Evolutionary conservation across 2,329 filamentous ascomycete genomes (phyloP).

Genomic region (Clarireedia monteithiana): DNA sequence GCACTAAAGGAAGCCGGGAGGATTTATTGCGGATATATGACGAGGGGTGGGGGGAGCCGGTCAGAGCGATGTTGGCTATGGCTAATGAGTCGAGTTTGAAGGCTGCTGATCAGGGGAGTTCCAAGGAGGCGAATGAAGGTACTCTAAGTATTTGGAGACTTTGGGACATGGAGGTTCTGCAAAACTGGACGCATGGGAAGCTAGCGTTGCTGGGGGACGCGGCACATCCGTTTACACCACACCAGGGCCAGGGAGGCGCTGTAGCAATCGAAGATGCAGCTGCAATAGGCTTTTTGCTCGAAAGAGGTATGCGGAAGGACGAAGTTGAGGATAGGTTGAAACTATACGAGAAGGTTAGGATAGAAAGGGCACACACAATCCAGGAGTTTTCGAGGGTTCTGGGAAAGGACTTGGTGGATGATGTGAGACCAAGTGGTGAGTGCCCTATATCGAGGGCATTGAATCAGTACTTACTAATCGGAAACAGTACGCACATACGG

Average conservation of each 20-base stretch:
- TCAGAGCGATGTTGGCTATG: background rate
- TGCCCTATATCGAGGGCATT: conserved; percentile 34
- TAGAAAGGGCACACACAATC: conserved; percentile 48
- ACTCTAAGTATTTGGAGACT: conserved; percentile 50
- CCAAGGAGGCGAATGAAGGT: background rate
- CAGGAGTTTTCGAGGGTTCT: conserved; percentile 49
- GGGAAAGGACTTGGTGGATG: conserved; percentile 39
- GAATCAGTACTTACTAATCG: too few relatives aligned
- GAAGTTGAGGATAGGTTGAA: conserved; percentile 48
- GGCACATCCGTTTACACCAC: conserved; percentile 61
- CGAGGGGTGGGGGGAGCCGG: background rate
- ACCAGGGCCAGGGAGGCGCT: conserved; percentile 54
- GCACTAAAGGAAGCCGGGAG: background rate
- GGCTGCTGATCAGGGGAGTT: background rate
- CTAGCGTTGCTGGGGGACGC: conserved; percentile 57
- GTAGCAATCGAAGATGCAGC: conserved; percentile 61
- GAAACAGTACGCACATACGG: conserved; percentile 21
- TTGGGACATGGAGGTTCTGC: conserved; percentile 53
- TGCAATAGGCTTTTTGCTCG: conserved; percentile 48
- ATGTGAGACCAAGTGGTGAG: conserved; percentile 34
- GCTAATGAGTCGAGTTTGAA: conserved; percentile 11
- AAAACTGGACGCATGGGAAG: conserved; percentile 44
- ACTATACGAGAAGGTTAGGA: conserved; percentile 51
- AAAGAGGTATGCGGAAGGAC: conserved; percentile 32
- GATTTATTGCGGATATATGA: background rate